phyloP scores from a whole-genome alignment of 148 eudicot genomes.

The Rhododendron griersonianum region DNA sequence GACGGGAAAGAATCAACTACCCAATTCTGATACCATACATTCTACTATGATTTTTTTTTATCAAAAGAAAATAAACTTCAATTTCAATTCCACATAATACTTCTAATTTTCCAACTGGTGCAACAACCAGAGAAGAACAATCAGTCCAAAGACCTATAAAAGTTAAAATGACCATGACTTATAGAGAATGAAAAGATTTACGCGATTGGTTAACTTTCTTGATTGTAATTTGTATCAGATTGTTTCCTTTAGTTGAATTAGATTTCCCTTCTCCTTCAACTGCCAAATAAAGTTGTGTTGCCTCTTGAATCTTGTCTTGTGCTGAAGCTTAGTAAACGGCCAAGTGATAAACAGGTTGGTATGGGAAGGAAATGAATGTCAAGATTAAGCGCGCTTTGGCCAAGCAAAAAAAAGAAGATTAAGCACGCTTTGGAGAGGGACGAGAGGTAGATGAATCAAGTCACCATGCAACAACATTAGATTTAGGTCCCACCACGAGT shows the following conservation, averaged over 20 bases:
- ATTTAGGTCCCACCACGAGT: background rate
- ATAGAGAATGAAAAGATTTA: background rate
- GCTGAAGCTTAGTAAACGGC: background rate
- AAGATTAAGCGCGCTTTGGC: background rate
- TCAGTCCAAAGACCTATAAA: background rate
- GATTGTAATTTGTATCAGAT: background rate
- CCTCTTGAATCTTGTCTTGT: background rate
- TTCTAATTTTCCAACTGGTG: background rate
- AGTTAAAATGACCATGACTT: background rate
- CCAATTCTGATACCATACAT: background rate
- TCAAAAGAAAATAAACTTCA: background rate
- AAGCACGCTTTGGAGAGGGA: background rate
- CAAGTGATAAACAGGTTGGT: background rate
- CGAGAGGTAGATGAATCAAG: background rate
- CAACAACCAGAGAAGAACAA: background rate
- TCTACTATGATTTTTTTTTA: background rate
- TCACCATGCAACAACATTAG: background rate
- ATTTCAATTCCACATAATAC: background rate
- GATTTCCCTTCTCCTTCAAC: background rate
- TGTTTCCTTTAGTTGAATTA: background rate
- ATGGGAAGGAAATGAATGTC: background rate
- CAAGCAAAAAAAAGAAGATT: too few species aligned
- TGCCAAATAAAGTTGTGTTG: background rate
- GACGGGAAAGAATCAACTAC: background rate
- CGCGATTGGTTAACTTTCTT: background rate